A percentile compares a stretch with the other conserved stretches of the same genome.
These are phyloP conservation scores for Acacia melanoxylon DNA, from an alignment of 306 rosid species.

Conservation along the genomic window DNA sequence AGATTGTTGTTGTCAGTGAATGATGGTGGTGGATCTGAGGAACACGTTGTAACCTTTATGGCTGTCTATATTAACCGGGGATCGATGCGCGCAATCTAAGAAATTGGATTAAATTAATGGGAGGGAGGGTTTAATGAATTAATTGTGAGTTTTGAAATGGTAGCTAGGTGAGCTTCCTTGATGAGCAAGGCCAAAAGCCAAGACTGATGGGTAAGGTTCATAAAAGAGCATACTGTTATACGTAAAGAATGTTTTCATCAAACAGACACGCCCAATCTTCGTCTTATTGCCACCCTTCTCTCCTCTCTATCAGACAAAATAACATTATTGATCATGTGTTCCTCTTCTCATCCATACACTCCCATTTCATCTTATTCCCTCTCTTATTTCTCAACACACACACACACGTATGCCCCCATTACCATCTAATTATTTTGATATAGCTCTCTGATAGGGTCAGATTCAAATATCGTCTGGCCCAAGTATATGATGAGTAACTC, in stretches of 20 bases:
- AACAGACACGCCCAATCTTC: not conserved
- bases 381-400: not conserved
- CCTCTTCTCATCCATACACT: constrained; percentile 1
- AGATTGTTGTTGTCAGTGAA: constrained; percentile 29
- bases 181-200: not conserved
- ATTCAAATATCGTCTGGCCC: too few relatives aligned
- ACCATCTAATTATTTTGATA: too few relatives aligned
- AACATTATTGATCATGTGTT: constrained; percentile 16
- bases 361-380: not conserved
- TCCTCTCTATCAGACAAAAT: constrained; percentile 17
- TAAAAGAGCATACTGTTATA: not conserved
- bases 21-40: not conserved
- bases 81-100: not conserved
- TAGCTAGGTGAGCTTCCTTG: not conserved
- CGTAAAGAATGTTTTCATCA: constrained; percentile 33
- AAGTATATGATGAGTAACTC: too few relatives aligned
- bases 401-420: too few relatives aligned
- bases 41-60: not conserved
- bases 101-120: not conserved
- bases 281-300: not conserved
- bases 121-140: not conserved
- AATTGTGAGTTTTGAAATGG: not conserved
- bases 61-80: not conserved
- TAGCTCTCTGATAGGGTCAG: too few relatives aligned
- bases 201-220: constrained; percentile 17